Conservation (phyloP, 1,139 yeast genomes). For the Magnusiomyces tetraspermus region DNA sequence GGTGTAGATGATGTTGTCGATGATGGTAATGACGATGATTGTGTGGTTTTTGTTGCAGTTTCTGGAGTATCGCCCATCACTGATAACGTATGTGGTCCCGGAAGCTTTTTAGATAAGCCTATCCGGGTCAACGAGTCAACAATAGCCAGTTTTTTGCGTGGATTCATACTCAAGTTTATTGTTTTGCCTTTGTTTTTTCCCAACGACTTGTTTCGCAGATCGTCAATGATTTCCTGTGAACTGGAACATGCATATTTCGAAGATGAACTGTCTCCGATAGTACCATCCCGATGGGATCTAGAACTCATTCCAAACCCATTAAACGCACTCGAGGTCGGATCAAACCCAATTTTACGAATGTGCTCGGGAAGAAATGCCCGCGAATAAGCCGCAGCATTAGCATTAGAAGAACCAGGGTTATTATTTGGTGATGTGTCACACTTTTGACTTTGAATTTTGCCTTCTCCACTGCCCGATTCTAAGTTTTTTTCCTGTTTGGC, state of each 20-base stretch:
- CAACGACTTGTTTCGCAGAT: neutral
- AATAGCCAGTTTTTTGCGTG: neutral
- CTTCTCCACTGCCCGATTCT: too few species aligned
- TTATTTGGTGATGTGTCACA: neutral
- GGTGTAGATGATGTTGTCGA: too few species aligned
- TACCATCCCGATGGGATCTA: too few species aligned
- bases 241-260: neutral
- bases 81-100: neutral
- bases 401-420: neutral
- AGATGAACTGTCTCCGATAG: too few species aligned
- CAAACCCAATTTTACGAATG: constrained; percentile 29
- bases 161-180: neutral
- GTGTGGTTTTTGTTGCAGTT: too few species aligned
- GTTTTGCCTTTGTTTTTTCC: neutral
- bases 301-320: neutral
- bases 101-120: neutral
- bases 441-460: neutral
- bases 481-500: neutral
- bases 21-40: too few species aligned
- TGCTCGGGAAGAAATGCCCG: constrained; percentile 24
- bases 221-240: neutral
- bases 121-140: neutral
- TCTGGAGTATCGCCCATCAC: neutral
- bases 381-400: neutral
- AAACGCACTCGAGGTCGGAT: constrained; percentile 21